Conservation (phyloP, 2,329 filamentous ascomycete genomes). For the Fusarium oxysporum region DNA sequence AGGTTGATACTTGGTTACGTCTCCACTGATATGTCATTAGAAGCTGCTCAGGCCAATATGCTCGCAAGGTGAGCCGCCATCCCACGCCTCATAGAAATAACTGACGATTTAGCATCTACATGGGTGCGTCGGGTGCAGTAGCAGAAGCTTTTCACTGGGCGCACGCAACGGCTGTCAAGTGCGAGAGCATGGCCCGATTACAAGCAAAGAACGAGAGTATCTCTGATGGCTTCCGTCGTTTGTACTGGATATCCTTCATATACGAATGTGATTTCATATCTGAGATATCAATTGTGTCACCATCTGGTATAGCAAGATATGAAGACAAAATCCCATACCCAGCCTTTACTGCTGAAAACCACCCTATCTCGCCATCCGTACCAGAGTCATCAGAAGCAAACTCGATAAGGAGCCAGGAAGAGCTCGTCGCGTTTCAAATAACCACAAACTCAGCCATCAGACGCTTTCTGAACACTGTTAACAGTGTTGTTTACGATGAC, state of each 20-base stretch:
- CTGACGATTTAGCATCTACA: constrained; percentile 37
- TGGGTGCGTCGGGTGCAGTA: constrained; percentile 40
- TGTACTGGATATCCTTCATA: constrained; percentile 49
- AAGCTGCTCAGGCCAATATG: constrained; percentile 45
- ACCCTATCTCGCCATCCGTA: background rate
- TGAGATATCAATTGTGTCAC: constrained; percentile 44
- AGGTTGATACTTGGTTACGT: constrained; percentile 38
- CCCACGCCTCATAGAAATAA: fast-evolving
- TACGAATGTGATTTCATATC: constrained; percentile 49
- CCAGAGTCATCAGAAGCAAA: background rate
- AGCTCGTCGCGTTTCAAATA: constrained; percentile 48
- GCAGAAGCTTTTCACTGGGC: constrained; percentile 44
- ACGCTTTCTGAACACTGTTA: constrained; percentile 47
- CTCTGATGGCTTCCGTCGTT: constrained; percentile 41
- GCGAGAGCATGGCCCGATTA: constrained; percentile 38
- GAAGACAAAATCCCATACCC: constrained; percentile 42
- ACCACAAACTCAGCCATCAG: constrained; percentile 49
- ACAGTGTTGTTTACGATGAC: constrained; percentile 47
- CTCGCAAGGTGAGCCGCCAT: constrained; percentile 38
- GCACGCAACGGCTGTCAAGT: constrained; percentile 45
- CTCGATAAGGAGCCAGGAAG: constrained; percentile 16
- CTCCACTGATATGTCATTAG: constrained; percentile 35
- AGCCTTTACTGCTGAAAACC: background rate
- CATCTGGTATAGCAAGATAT: constrained; percentile 47
- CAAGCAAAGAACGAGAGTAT: background rate